A percentile compares a stretch with the other conserved stretches of the same genome.
These are phyloP conservation scores for Dryadomyces quercivorus DNA, from an alignment of 2,329 filamentous ascomycete genomes.

Conservation along the genomic window DNA sequence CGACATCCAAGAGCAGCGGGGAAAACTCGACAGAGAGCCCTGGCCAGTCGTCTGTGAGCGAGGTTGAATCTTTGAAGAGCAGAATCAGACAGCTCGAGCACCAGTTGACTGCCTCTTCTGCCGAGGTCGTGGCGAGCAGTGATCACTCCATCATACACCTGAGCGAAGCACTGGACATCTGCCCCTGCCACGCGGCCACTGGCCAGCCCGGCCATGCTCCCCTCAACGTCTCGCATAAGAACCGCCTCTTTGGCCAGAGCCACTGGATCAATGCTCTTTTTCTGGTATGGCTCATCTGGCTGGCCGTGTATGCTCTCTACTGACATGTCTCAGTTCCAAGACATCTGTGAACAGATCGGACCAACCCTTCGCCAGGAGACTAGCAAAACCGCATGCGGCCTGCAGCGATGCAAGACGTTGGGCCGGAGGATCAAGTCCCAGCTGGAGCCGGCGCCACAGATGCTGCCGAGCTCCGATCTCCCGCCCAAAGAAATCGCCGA, in stretches of 20 bases:
- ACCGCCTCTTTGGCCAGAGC: constrained; percentile 43
- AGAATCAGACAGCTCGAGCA: too few species aligned
- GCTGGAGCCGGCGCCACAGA: constrained; percentile 15
- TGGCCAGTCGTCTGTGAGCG: background rate
- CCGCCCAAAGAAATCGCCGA: constrained; percentile 32
- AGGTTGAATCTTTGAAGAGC: too few species aligned
- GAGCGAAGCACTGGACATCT: too few species aligned
- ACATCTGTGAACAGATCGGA: constrained; percentile 6
- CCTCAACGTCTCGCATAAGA: constrained; percentile 24
- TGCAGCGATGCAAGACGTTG: constrained; percentile 40
- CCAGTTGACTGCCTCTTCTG: too few species aligned
- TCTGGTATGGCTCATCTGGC: constrained; percentile 3
- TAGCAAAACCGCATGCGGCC: constrained; percentile 16
- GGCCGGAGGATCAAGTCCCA: constrained; percentile 37
- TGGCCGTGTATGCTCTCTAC: background rate
- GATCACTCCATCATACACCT: too few species aligned
- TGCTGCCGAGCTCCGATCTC: constrained; percentile 14
- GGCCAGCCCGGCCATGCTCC: too few species aligned
- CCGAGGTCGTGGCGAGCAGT: too few species aligned
- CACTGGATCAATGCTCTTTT: constrained; percentile 33
- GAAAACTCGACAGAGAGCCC: background rate
- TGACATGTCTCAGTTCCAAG: constrained; percentile 1
- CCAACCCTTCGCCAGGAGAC: constrained; percentile 21
- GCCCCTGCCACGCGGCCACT: too few species aligned
- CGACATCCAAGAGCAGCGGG: too few species aligned